Evolutionary conservation across 2,329 filamentous ascomycete species (phyloP), one percentile per base, ranked within the genome.

Genomic region (Anisogramma anomala): DNA sequence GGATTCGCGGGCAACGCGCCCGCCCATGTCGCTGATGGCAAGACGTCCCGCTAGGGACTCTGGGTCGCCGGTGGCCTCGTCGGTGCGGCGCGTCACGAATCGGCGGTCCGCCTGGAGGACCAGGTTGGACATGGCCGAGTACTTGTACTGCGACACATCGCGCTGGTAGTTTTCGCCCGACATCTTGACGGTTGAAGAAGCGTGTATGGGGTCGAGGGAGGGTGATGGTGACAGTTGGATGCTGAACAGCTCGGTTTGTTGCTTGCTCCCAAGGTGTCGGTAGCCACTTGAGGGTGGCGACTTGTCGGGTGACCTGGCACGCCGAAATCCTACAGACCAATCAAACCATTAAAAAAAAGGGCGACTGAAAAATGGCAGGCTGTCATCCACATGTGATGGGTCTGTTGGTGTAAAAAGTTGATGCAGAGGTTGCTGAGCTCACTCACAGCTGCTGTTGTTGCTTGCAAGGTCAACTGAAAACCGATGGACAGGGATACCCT

Each of bases 91-190:
- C 50, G 86, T 86, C 55, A 94, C 82, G 61, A 98, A 96, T 55
- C 91, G 82, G 67, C 88, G 82, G 71, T 98, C 91, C 69, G 87
- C 88, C 84, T 98, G 91, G 77, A 98, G 85, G 60, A 98, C 91
- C 86, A 98, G 82, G 79, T 98, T 98, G 69, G 91, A 98, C 91
- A 98, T 96, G 64, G 85, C 87, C 79, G 87, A 87, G 77, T 95
- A 94, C 67, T 95, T 95, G 76, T 94, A 95, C 67, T 94, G 88
- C 64, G 86, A 88, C 57, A 94, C 84, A 82, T 91, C 78, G 64
- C 76, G 77, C 57, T 80, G 71, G 62, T 77, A 71, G 62, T 47
- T 47, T 26, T 80, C 83, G 37, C 45, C 45, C 63, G 82, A 73
- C 84, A 89, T 88, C 44, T 60, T 72, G 61, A 51, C 57, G 55